Percentiles rank a stretch among this genome's conserved stretches.
Evolutionary conservation across 805 yeast species (phyloP).

Genomic region (Candida ficus): DNA sequence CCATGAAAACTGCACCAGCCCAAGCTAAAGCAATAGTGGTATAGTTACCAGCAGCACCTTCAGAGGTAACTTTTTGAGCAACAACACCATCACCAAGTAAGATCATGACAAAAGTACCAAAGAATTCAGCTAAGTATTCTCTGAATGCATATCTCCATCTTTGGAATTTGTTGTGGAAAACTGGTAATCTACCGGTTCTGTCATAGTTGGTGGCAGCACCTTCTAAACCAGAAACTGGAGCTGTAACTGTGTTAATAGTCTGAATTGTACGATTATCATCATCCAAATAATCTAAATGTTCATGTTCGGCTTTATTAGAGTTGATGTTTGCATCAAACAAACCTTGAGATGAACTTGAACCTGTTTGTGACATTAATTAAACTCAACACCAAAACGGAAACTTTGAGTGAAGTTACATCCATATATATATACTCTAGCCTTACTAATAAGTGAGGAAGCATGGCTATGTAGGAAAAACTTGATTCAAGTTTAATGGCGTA

Average conservation of each 20-base stretch:
- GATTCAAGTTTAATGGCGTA: too few relatives aligned
- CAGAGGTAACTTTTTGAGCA: conserved; percentile 38
- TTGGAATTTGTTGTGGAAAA: conserved; percentile 20
- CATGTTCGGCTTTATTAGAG: not conserved
- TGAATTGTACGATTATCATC: not conserved
- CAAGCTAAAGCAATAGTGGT: conserved; percentile 42
- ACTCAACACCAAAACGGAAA: too few relatives aligned
- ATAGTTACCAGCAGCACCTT: conserved; percentile 34
- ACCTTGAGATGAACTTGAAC: too few relatives aligned
- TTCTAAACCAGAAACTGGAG: conserved; percentile 26
- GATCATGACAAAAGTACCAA: conserved; percentile 43
- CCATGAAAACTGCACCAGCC: conserved; percentile 51
- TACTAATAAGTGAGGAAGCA: too few relatives aligned
- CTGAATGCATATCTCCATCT: conserved; percentile 28
- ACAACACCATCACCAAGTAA: conserved; percentile 44
- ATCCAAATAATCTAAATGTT: not conserved
- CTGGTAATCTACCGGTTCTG: conserved; percentile 11
- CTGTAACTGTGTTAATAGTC: conserved; percentile 15
- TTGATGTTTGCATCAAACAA: not conserved
- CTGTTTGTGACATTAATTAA: too few relatives aligned
- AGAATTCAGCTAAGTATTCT: conserved; percentile 47
- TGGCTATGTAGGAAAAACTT: too few relatives aligned
- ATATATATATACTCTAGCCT: too few relatives aligned
- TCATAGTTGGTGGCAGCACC: conserved; percentile 20
- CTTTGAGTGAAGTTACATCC: too few relatives aligned